Evolutionary conservation across 1,139 yeast species (phyloP).

Genomic region (Debaryomyces fabryi): DNA sequence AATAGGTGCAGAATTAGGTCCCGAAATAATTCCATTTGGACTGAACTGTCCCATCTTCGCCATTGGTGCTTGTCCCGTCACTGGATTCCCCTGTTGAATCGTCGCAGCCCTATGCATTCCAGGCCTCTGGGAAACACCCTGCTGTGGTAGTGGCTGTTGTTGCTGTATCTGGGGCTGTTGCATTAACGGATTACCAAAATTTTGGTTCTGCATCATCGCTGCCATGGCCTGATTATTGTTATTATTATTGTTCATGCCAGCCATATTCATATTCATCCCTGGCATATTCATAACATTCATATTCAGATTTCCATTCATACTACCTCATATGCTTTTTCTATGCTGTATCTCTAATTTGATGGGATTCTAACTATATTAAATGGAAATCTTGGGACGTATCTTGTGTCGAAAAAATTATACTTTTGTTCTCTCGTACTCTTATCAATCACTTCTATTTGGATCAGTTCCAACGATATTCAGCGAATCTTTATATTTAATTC

Average conservation of each 20-base stretch:
- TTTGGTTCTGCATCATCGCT: conserved; percentile 15
- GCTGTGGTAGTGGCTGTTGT: conserved; percentile 11
- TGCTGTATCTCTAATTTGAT: background rate
- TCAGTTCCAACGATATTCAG: background rate
- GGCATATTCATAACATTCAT: conserved; percentile 11
- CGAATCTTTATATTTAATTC: background rate
- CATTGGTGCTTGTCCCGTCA: conserved; percentile 10
- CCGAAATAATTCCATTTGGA: conserved; percentile 17
- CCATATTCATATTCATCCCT: conserved; percentile 13
- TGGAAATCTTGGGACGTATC: background rate
- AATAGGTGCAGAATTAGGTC: conserved; percentile 31
- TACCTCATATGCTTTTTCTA: background rate
- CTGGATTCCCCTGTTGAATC: conserved; percentile 19
- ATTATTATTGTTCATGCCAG: conserved; percentile 12
- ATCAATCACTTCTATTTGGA: background rate
- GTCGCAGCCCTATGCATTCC: conserved; percentile 25
- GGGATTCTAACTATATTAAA: background rate
- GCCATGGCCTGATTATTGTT: conserved; percentile 13
- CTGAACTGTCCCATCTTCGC: conserved; percentile 11
- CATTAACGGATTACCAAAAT: conserved; percentile 11
- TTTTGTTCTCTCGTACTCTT: background rate
- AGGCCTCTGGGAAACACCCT: conserved; percentile 20
- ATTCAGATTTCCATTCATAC: conserved; percentile 15
- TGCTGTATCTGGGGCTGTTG: conserved; percentile 11
- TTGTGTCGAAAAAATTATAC: background rate